Percentiles rank a stretch among this genome's conserved stretches.
Conservation (phyloP, 768 basidiomycete species). For the Mycena albidolilacea region DNA sequence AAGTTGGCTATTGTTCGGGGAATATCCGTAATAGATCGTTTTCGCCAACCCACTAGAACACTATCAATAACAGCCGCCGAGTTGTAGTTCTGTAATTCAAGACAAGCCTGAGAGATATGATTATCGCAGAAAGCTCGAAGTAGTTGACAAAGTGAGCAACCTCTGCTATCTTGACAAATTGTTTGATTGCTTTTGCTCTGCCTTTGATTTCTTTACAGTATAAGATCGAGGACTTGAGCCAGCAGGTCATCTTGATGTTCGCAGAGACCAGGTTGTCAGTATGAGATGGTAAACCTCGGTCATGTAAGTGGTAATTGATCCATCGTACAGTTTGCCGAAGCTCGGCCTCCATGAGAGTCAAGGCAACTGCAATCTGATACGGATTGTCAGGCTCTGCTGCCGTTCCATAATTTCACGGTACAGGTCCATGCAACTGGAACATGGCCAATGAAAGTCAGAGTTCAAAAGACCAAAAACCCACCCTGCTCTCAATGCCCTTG, state of each 20-base stretch:
- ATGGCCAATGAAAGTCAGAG: neutral
- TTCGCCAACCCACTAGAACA: no score
- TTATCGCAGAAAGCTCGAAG: neutral
- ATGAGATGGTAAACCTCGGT: neutral
- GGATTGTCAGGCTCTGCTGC: no score
- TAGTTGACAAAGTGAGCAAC: neutral
- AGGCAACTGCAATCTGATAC: neutral
- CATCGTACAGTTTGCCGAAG: neutral
- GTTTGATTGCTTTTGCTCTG: neutral
- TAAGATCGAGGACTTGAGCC: neutral
- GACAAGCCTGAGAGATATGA: neutral
- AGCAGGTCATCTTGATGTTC: neutral
- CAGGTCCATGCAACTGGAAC: neutral
- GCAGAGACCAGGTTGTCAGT: neutral
- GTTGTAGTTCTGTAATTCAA: neutral
- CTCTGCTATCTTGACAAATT: neutral
- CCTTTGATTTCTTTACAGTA: neutral
- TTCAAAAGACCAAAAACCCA: neutral
- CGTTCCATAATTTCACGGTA: neutral
- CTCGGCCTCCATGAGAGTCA: neutral
- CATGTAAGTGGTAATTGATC: neutral
- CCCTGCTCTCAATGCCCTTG: neutral
- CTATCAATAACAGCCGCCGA: no score
- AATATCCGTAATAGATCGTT: neutral
- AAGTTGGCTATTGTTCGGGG: neutral